Base-by-base conservation (phyloP, 2,329 filamentous ascomycete genomes). In the Amesomyces nigricolor region DNA sequence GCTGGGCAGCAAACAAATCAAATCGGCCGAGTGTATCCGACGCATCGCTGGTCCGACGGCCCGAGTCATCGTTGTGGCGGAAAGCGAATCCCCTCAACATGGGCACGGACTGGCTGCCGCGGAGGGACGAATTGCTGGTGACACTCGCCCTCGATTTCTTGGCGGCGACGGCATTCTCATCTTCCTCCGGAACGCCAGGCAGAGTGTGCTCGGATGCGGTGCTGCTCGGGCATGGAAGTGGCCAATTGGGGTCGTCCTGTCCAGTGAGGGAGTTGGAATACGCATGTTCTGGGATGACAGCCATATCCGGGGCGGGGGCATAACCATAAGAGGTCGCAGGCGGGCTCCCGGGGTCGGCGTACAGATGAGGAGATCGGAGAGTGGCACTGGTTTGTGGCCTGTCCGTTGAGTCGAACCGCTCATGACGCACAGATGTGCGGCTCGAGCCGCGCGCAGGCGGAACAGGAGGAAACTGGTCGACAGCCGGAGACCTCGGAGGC, bases 151-250 rank as follows among this genome's bases (percentile, higher is more conserved):
- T 73, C 26, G 74, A 75, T 50, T 66, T 71, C 54, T 67, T 72
- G 26, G 63, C 62, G 32, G 65, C 64, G 49, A 65, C 68, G 45
- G 68, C 66, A 55, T 75, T 73, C 60, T 85, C 82, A 35, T 86
- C 82, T 63, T 86, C 82, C 64, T 86, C 82, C 1, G 82, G 80
- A 4, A 86, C 82, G 61, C 84, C 78, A 5, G 81, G 74, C 16
- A 86, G 70, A 17, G 75, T 70, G 11, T 65, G 69, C 51, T 77
- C 76, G 57, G 71, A 75, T 9, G 70, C 58, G 29, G 62, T 58
- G 53, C 67, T 67, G n/a, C 66, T 63, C 7, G 70, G 66, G 22
- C 69, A 66, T 2, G 72, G 68, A 49, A 82, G 64, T 1, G 66
- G 76, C 75, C 75, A 78, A 51, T 76, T 72, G 14, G 65, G 63